Base-by-base conservation (phyloP, 768 basidiomycete species). In the Suillus paluster region DNA sequence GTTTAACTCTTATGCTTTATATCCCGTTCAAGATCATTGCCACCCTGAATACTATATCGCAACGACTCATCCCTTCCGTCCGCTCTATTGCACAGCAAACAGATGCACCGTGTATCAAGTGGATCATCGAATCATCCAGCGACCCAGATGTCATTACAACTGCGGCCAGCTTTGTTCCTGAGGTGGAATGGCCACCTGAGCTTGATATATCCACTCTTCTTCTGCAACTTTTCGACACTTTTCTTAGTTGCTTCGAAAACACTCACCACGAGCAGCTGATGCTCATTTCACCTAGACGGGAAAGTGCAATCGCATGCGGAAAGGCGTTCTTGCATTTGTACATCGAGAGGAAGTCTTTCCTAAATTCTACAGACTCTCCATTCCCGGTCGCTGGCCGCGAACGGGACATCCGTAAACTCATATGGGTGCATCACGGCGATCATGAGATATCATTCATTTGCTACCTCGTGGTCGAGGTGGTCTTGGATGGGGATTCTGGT, bases 131-230 rank as follows among this genome's bases (percentile, higher is more conserved):
- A 21, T 61, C 33, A n/a, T 60, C 42, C 19, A 55, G 41, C 10
- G 50, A 63, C 44, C 63, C 49, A 10, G 63, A 63, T 14, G 39
- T n/a, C 36, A 36, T 66, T 46, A 63, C 61, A 42, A 53, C 61
- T 11, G 66, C 65, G 15, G 66, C 58, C 9, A 53, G 45, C 23
- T 30, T 66, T 17, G 65, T 66, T 4, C 57, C 65, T 23, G 65
- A 66, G 25, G 61, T 66, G 27, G 55, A 53, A 27, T 66, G 66
- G 66, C 58, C 55, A 10, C 57, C 58, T 23, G 39, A 59, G 34
- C 58, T 66, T n/a, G 66, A 66, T 21, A 58, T 59, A 27, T 66
- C 57, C 25, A n/a, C 42, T 33, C 39, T 56, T 34, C 61, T 62
- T 25, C 45, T 46, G 11, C 63, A 63, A 17, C 48, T 49, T 30